Percentiles rank a stretch among this genome's conserved stretches.
Conservation (phyloP, 331 rosid species). For the Ulmus americana region DNA sequence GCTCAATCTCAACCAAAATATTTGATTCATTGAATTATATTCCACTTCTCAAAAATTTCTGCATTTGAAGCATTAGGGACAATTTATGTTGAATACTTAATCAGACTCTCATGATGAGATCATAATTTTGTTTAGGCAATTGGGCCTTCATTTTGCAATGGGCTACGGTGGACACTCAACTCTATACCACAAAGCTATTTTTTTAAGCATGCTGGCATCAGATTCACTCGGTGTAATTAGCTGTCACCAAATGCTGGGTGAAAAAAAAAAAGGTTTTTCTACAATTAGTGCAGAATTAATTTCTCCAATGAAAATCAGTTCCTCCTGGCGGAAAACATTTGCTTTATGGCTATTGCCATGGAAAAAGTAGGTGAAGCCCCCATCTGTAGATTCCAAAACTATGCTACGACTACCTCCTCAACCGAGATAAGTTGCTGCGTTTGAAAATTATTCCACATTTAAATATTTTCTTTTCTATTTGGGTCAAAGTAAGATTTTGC, state of each 20-base stretch:
- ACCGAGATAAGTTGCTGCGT: slow-evolving; percentile 54
- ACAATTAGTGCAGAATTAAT: slow-evolving; percentile 55
- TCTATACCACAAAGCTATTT: slow-evolving; percentile 29
- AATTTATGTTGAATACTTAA: slow-evolving; percentile 5
- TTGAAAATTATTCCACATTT: slow-evolving; percentile 47
- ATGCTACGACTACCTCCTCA: slow-evolving; percentile 36
- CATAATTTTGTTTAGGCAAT: slow-evolving; percentile 29
- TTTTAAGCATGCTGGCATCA: slow-evolving; percentile 32
- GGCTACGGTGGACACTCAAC: slow-evolving; percentile 32
- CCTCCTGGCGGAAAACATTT: slow-evolving; percentile 33
- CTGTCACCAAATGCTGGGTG: slow-evolving; percentile 41
- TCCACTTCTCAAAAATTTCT: background rate
- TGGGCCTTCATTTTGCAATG: slow-evolving; percentile 27
- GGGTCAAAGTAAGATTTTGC: slow-evolving; percentile 43
- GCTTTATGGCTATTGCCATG: slow-evolving; percentile 41
- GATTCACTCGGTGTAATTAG: slow-evolving; percentile 28
- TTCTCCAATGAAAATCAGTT: slow-evolving; percentile 40
- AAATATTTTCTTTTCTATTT: slow-evolving; percentile 33
- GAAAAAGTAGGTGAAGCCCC: slow-evolving; percentile 49
- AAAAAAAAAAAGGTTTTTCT: slow-evolving; percentile 26
- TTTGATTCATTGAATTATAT: slow-evolving; percentile 9
- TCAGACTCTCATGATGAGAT: slow-evolving; percentile 24
- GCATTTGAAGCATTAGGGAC: slow-evolving; percentile 7
- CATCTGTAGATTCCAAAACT: slow-evolving; percentile 51
- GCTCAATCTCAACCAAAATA: slow-evolving; percentile 22